Evolutionary conservation across 345 rosid genomes (phyloP), one percentile per base, ranked within the genome.

Genomic region (Streptanthus diversifolius): DNA sequence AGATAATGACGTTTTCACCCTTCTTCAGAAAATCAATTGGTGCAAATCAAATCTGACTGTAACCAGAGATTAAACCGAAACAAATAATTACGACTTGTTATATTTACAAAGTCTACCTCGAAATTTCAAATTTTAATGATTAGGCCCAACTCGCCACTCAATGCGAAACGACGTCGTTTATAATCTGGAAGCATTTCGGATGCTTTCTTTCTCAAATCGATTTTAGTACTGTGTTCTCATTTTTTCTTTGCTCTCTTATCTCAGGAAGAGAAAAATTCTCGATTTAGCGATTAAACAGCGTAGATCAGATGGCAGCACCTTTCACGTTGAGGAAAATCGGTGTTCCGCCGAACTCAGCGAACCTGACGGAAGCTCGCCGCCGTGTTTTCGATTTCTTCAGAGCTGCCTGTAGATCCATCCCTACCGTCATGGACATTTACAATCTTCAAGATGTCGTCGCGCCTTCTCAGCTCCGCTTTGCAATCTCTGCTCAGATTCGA

Each of bases 401-500:
- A 72, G 30, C 82, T 7, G 85, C 99, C 1, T 91, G 98, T 82
- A 76, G 99, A 72, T 88, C 98, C 33, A 75, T 95, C 61, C 98
- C 99, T 0, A 11, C 83, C 2, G 35, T 91, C 64, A 90, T 91
- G 87, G 95, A 95, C 2, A 91, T 95, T 48, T 95, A 95, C 87
- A 90, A 86, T 75, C 90, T 95, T 37, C 83, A 90, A 75, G 98
- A 95, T 79, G 89, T 95, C 76, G 93, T 79, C 39, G 62, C 84
- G 24, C 76, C 70, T 56, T 83, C 98, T 64, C 87, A 95, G 79
- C 93, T 95, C 79, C 99, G 98, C 8, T 81, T 87, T 76, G 29
- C 82, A 77, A 87, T 95, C 84, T 79, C 99, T 77, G 65, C 95
- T 70, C 80, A 91, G 93, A 84, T 91, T 80, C 96, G 99, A 66